phyloP scores from a whole-genome alignment of 2,329 filamentous ascomycete species.

The Alternaria dauci region DNA sequence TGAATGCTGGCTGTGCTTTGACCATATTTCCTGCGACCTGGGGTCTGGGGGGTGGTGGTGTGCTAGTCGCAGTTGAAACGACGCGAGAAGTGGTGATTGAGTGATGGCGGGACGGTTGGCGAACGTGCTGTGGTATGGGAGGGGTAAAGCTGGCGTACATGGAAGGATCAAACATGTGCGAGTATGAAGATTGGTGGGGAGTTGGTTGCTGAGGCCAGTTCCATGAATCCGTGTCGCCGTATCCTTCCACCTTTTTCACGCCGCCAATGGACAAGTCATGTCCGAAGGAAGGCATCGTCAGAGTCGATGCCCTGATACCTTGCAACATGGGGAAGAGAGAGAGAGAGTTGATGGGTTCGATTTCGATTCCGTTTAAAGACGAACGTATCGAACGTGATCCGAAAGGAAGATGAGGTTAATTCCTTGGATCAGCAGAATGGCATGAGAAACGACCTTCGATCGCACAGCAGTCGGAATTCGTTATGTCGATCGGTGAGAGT shows the following conservation, averaged over 20 bases:
- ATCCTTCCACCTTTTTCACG: slow-evolving; percentile 46
- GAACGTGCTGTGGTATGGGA: slow-evolving; percentile 31
- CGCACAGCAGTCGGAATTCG: neutral
- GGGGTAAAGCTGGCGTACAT: slow-evolving; percentile 38
- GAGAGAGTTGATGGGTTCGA: slow-evolving; percentile 2
- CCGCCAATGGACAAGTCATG: slow-evolving; percentile 44
- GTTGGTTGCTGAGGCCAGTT: slow-evolving; percentile 42
- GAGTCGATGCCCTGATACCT: slow-evolving; percentile 44
- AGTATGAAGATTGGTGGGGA: slow-evolving; percentile 34
- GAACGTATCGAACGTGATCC: slow-evolving; percentile 7
- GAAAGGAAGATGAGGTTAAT: neutral
- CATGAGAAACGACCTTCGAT: slow-evolving; percentile 8
- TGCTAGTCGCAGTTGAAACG: slow-evolving; percentile 33
- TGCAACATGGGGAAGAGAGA: slow-evolving; percentile 47
- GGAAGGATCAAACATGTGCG: slow-evolving; percentile 43
- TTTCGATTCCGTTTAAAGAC: slow-evolving; percentile 11
- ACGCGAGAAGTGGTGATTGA: slow-evolving; percentile 44
- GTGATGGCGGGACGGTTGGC: slow-evolving; percentile 39
- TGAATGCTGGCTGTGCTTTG: slow-evolving; percentile 56
- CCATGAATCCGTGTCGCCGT: slow-evolving; percentile 43
- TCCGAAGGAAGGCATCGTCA: slow-evolving; percentile 50
- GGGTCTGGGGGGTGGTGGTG: slow-evolving; percentile 41
- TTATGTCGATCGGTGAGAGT: neutral
- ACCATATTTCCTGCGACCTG: slow-evolving; percentile 41
- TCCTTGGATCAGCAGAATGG: slow-evolving; percentile 5